phyloP scores from a whole-genome alignment of 495 filamentous ascomycete species.

The Annulohypoxylon stygium region DNA sequence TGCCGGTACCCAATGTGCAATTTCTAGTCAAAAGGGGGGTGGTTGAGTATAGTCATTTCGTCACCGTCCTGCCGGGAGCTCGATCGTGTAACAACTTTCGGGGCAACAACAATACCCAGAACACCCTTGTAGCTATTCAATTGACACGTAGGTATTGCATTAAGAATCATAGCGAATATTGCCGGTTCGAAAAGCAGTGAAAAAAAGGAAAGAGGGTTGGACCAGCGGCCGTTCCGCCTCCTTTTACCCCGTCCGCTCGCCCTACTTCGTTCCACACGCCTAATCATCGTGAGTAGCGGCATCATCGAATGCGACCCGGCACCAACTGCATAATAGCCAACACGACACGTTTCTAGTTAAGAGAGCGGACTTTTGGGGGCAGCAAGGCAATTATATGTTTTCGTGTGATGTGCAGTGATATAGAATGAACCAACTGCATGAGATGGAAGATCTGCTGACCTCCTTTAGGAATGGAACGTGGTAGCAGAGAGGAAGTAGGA shows the following conservation, averaged over 20 bases:
- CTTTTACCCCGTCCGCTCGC: slow-evolving; percentile 26
- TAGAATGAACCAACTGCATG: slow-evolving; percentile 47
- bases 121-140: not conserved
- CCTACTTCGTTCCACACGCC: slow-evolving; percentile 26
- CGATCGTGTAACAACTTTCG: slow-evolving; percentile 20
- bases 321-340: slow-evolving; percentile 46
- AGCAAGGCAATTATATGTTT: slow-evolving; percentile 44
- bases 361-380: slow-evolving; percentile 22
- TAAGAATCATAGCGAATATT: not conserved
- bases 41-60: not conserved
- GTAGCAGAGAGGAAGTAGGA: slow-evolving; percentile 20
- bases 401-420: slow-evolving; percentile 43
- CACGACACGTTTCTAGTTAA: slow-evolving; percentile 30
- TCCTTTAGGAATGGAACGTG: slow-evolving; percentile 37
- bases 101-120: not conserved
- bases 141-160: slow-evolving; percentile 14
- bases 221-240: slow-evolving; percentile 18
- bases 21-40: slow-evolving; percentile 20
- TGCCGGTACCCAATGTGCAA: slow-evolving; percentile 20
- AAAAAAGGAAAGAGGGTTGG: slow-evolving; percentile 16
- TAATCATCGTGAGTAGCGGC: slow-evolving; percentile 23
- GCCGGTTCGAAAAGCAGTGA: not conserved
- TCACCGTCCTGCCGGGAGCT: slow-evolving; percentile 12
- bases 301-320: slow-evolving; percentile 45
- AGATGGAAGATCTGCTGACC: slow-evolving; percentile 45